phyloP scores from a whole-genome alignment of 2,329 filamentous ascomycete species.

The Cladosporium sp. region DNA sequence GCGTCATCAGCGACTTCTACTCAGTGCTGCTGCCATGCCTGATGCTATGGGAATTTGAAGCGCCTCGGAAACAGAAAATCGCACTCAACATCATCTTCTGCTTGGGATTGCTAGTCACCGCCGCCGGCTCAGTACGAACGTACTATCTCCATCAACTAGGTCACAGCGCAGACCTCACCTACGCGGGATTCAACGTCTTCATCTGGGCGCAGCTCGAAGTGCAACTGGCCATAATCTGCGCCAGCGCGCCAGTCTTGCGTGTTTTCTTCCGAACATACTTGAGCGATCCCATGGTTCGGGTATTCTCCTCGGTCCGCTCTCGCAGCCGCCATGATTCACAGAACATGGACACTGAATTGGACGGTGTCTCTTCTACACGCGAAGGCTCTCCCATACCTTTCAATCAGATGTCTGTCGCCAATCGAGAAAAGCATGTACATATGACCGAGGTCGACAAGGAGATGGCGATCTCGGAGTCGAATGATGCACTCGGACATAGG shows the following conservation, averaged over 20 bases:
- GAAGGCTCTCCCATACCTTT: too few relatives aligned
- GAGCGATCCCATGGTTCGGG: constrained; percentile 17
- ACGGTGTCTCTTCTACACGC: neutral
- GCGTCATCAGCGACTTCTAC: constrained; percentile 21
- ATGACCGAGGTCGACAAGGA: too few relatives aligned
- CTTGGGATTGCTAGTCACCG: constrained; percentile 27
- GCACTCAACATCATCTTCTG: constrained; percentile 22
- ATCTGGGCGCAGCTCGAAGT: constrained; percentile 25
- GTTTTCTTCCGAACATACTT: constrained; percentile 15
- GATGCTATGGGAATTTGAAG: constrained; percentile 42
- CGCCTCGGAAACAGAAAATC: constrained; percentile 38
- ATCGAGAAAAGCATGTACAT: too few relatives aligned
- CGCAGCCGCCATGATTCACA: neutral
- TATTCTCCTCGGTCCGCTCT: constrained; percentile 13
- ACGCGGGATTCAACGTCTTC: constrained; percentile 27
- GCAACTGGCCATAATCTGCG: constrained; percentile 26
- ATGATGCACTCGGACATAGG: too few relatives aligned
- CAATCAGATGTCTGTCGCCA: too few relatives aligned
- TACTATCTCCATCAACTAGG: constrained; percentile 25
- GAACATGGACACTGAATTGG: neutral
- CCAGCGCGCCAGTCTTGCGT: constrained; percentile 25
- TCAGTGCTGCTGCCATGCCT: constrained; percentile 27
- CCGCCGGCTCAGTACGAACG: constrained; percentile 30
- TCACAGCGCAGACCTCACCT: constrained; percentile 14
- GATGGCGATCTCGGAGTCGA: too few relatives aligned